A percentile compares a stretch with the other conserved stretches of the same genome.
phyloP scores from a whole-genome alignment of 768 basidiomycete species.

The Clathrus columnatus region DNA sequence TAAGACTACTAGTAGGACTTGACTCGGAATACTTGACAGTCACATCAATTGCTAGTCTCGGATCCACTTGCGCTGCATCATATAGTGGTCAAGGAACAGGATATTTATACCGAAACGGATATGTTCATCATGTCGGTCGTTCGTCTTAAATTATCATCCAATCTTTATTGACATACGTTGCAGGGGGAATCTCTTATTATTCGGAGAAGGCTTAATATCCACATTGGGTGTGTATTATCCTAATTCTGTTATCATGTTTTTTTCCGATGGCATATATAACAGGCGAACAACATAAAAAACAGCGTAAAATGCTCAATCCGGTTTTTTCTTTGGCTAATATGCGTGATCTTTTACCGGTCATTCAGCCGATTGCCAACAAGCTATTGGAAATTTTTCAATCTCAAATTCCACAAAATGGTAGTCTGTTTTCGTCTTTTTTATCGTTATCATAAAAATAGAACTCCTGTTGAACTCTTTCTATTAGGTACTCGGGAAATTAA shows the following conservation, averaged over 20 bases:
- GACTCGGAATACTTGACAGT: not conserved
- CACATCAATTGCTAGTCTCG: not conserved
- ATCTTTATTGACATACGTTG: not conserved
- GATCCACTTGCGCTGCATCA: not conserved
- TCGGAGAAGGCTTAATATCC: constrained; percentile 39
- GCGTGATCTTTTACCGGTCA: constrained; percentile 34
- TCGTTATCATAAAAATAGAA: not conserved
- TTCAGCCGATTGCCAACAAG: constrained; percentile 37
- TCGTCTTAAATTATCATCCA: too few species aligned
- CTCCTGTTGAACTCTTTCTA: not conserved
- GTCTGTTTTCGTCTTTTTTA: not conserved
- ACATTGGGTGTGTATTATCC: constrained; percentile 24
- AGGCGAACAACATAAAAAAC: constrained; percentile 37
- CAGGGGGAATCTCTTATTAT: constrained; percentile 16
- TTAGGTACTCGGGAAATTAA: constrained; percentile 24
- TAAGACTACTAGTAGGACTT: not conserved
- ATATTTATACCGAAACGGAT: not conserved
- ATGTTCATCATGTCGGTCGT: not conserved
- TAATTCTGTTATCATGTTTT: not conserved
- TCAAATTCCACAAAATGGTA: constrained; percentile 18
- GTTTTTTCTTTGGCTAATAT: constrained; percentile 40
- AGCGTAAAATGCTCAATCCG: constrained; percentile 37
- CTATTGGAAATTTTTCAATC: constrained; percentile 23
- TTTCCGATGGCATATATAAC: not conserved
- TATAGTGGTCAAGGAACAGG: not conserved